phyloP scores from a whole-genome alignment of 169 alveolate species.

The Plasmodium falciparum region DNA sequence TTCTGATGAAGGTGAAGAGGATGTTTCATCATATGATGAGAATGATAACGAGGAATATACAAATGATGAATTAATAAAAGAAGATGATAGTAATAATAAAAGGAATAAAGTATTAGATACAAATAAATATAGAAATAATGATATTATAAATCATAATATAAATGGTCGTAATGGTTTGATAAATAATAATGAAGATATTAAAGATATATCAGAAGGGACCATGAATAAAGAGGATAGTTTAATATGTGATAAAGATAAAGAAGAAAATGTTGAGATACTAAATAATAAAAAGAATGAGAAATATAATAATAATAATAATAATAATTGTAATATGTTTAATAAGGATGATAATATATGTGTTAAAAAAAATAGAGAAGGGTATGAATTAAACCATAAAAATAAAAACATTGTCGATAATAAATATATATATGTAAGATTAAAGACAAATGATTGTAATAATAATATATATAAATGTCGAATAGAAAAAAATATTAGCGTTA shows the following conservation, averaged over 20 bases:
- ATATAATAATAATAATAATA: neutral
- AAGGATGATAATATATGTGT: neutral
- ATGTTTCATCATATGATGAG: conserved; percentile 11
- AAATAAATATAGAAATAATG: neutral
- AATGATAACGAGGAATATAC: neutral
- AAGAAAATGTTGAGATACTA: neutral
- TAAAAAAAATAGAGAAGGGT: neutral
- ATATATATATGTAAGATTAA: conserved; percentile 46
- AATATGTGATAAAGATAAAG: neutral
- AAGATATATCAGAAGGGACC: neutral
- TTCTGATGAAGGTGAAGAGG: conserved; percentile 54
- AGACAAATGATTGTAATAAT: conserved; percentile 33
- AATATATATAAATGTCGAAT: conserved; percentile 46
- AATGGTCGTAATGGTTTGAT: neutral
- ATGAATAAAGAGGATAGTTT: neutral
- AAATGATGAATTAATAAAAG: neutral
- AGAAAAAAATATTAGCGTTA: conserved; percentile 55
- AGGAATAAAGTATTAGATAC: neutral
- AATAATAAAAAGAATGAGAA: neutral
- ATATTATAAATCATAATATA: neutral
- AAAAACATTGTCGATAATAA: neutral
- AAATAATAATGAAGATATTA: too few relatives aligned
- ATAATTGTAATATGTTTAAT: neutral
- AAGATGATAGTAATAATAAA: neutral
- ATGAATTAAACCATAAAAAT: neutral